Conservation (phyloP, 768 basidiomycete genomes). For the Amanita rubescens region DNA sequence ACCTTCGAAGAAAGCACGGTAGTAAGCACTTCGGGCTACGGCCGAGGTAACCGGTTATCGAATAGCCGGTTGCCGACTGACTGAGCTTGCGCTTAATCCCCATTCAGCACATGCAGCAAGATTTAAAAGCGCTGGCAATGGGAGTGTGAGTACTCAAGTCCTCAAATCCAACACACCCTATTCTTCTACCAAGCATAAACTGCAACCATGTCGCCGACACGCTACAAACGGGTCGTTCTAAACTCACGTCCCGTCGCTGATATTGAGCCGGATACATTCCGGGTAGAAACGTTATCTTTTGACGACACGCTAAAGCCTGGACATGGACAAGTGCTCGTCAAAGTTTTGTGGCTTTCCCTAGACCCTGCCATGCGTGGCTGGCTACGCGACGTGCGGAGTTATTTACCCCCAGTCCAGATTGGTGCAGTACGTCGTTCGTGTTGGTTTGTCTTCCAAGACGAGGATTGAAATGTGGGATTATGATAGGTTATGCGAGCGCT, state of each 20-base stretch:
- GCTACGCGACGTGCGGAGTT: conserved; percentile 65
- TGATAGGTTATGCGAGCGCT: conserved; percentile 61
- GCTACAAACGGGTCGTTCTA: conserved; percentile 66
- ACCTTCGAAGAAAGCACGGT: too few relatives aligned
- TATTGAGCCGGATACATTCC: conserved; percentile 71
- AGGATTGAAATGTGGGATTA: background rate
- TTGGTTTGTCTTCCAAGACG: background rate
- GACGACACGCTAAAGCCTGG: conserved; percentile 42
- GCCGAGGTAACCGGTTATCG: background rate
- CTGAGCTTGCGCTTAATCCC: background rate
- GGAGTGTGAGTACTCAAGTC: too few relatives aligned
- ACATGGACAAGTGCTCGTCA: conserved; percentile 55
- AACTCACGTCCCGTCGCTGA: conserved; percentile 63
- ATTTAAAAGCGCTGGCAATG: background rate
- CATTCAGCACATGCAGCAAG: background rate
- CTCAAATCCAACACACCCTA: too few relatives aligned
- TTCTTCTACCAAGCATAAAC: background rate
- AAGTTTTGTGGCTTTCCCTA: conserved; percentile 69
- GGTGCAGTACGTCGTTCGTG: conserved; percentile 36
- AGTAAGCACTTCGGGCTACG: too few relatives aligned
- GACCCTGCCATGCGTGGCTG: conserved; percentile 90
- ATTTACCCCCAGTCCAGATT: conserved; percentile 64
- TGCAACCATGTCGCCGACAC: conserved; percentile 11
- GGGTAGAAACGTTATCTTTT: conserved; percentile 44
- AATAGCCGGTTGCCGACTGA: background rate